Base-by-base conservation (phyloP, 441 rosid species). In the Aquilaria agallochum region DNA sequence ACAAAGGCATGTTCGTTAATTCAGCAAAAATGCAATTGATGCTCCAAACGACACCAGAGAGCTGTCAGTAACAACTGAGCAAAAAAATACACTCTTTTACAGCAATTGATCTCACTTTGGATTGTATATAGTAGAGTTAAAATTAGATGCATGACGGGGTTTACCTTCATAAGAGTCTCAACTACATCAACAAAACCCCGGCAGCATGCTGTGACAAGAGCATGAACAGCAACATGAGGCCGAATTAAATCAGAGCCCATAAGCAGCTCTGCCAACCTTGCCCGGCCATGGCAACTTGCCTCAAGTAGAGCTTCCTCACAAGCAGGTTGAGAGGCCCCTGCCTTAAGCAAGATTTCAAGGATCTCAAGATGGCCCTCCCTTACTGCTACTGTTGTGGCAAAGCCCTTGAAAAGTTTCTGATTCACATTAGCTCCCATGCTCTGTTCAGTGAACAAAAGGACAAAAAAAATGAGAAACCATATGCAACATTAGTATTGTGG, bases 271-370 rank as follows among this genome's bases (percentile, higher is more conserved):
- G 80, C 86, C 1, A 75, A 65, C 70, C 74, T 75, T 12, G 97
- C 79, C 53, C 68, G 88, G 59, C 97, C 97, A 59, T 89, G 89
- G 69, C 80, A 84, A 80, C 97, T 80, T 15, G 97, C 90, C 68
- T 83, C 99, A 56, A 85, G 58, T 64, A 95, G 67, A 67, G 97
- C 96, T 75, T 95, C 98, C 82, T 95, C 98, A 66, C 99, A 95
- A 60, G 98, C 90, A 5, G 82, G 87, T 80, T 88, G 99, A 67
- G 86, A 84, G 56, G 96, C 95, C 49, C 98, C 98, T 4, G 97
- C 92, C 73, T 89, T 89, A 31, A 95, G 78, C 73, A 95, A 80
- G 76, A 89, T 83, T 77, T 92, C 88, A 78, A 95, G 75, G 65
- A 95, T 85, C 80, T 86, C 85, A 20, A 78, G 77, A 64, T 76